These are phyloP conservation scores for Microstroma glucosiphilum DNA, from an alignment of 1,284 basidiomycete genomes.

Conservation along the genomic window DNA sequence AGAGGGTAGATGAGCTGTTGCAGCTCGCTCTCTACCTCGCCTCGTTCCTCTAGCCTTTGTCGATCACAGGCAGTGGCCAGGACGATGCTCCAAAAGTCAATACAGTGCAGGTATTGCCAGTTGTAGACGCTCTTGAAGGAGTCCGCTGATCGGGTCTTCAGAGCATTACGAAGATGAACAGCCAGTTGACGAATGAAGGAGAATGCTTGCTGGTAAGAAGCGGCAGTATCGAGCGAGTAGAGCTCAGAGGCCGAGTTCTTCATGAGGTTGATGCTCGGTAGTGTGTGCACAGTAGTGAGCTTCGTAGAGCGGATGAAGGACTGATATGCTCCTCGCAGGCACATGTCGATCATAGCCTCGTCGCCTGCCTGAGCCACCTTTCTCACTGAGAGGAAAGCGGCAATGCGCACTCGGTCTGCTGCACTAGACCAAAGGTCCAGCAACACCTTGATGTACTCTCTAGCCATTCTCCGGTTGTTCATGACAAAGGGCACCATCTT, in stretches of 20 bases:
- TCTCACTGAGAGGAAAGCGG: slow-evolving; percentile 79
- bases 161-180: slow-evolving; percentile 81
- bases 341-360: slow-evolving; percentile 72
- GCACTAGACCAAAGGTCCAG: slow-evolving; percentile 62
- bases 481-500: slow-evolving; percentile 46
- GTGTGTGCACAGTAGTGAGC: slow-evolving; percentile 73
- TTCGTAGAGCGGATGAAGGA: slow-evolving; percentile 65
- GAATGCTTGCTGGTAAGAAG: slow-evolving; percentile 87
- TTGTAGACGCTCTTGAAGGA: slow-evolving; percentile 56
- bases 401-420: slow-evolving; percentile 74
- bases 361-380: slow-evolving; percentile 74
- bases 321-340: slow-evolving; percentile 83
- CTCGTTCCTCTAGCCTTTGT: not conserved
- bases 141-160: slow-evolving; percentile 66
- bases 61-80: slow-evolving; percentile 37
- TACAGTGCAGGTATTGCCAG: slow-evolving; percentile 93
- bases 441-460: slow-evolving; percentile 51
- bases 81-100: slow-evolving; percentile 94
- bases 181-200: slow-evolving; percentile 93
- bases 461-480: slow-evolving; percentile 34
- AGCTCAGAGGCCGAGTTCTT: slow-evolving; percentile 94
- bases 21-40: slow-evolving; percentile 60
- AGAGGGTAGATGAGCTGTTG: slow-evolving; percentile 87
- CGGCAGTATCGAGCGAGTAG: slow-evolving; percentile 65
- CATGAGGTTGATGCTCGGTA: slow-evolving; percentile 93